Evolutionary conservation across 352 stramenopile genomes (phyloP).

Genomic region (Phytophthora pisi): DNA sequence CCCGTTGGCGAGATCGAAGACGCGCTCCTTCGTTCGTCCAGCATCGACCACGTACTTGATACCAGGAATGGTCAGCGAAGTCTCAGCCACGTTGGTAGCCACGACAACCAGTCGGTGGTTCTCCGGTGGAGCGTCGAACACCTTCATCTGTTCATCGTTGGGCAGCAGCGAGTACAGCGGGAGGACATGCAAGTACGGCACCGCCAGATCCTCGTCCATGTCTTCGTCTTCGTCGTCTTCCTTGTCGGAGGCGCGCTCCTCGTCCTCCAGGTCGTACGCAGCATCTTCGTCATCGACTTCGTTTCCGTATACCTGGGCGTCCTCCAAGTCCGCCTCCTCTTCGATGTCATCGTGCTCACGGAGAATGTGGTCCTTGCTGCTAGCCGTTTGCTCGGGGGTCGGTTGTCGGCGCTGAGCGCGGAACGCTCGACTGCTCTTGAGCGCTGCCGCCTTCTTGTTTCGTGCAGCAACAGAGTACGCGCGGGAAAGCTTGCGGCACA

Average conservation of each 20-base stretch:
- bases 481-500: conserved; percentile 78
- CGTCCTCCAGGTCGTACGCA: conserved; percentile 55
- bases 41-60: conserved; percentile 98
- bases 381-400: conserved; percentile 13
- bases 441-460: conserved; percentile 42
- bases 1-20: conserved; percentile 92
- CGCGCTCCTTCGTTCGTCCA: conserved; percentile 95
- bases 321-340: conserved; percentile 78
- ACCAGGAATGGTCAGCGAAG: conserved; percentile 94
- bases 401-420: conserved; percentile 29
- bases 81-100: conserved; percentile 99
- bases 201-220: conserved; percentile 63
- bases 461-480: conserved; percentile 49
- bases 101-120: conserved; percentile 95
- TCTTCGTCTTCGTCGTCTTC: conserved; percentile 84
- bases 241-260: conserved; percentile 37
- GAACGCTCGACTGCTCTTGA: conserved; percentile 27
- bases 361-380: conserved; percentile 54
- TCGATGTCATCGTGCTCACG: conserved; percentile 85
- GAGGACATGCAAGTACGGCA: conserved; percentile 92
- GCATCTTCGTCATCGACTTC: conserved; percentile 53
- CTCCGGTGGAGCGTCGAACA: conserved; percentile 88
- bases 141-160: conserved; percentile 94
- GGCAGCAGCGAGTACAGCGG: conserved; percentile 97
- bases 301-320: conserved; percentile 63